A percentile compares a stretch with the other conserved stretches of the same genome.
These are phyloP conservation scores for Narthecium ossifragum DNA, from an alignment of 106 monocot species.

Conservation along the genomic window DNA sequence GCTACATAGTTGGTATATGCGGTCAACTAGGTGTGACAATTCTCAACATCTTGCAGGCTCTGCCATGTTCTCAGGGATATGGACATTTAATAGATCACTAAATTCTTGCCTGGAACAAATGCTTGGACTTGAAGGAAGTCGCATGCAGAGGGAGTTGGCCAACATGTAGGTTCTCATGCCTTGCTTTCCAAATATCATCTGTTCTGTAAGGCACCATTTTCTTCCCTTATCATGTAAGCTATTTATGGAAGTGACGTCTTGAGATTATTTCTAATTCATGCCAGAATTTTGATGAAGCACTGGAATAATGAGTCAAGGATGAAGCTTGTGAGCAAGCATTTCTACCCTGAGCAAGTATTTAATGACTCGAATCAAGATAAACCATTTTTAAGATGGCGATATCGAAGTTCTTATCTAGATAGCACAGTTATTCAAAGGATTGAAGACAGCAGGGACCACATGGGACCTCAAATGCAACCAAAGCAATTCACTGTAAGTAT, in stretches of 20 bases:
- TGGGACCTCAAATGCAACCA: not conserved
- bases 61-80: slow-evolving; percentile 23
- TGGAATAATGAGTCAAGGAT: slow-evolving; percentile 7
- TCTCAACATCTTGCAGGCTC: slow-evolving; percentile 22
- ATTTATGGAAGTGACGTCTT: not conserved
- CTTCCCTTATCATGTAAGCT: not conserved
- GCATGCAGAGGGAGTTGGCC: slow-evolving; percentile 53
- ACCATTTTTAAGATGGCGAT: slow-evolving; percentile 28
- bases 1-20: not conserved
- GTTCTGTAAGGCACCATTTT: not conserved
- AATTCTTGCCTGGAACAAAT: slow-evolving; percentile 31
- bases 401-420: slow-evolving; percentile 26
- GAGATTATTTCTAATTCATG: not conserved
- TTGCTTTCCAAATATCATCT: not conserved
- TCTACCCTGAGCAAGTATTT: slow-evolving; percentile 48
- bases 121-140: slow-evolving; percentile 45
- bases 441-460: not conserved
- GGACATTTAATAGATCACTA: slow-evolving; percentile 26
- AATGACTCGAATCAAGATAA: slow-evolving; percentile 32
- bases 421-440: not conserved
- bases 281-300: slow-evolving; percentile 38
- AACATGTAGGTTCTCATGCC: slow-evolving; percentile 35
- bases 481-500: slow-evolving; percentile 5
- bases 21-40: not conserved
- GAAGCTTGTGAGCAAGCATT: slow-evolving; percentile 25